These are phyloP conservation scores for Gamsiella multidivaricata DNA, from an alignment of 192 early-diverging fungal species.

Conservation along the genomic window DNA sequence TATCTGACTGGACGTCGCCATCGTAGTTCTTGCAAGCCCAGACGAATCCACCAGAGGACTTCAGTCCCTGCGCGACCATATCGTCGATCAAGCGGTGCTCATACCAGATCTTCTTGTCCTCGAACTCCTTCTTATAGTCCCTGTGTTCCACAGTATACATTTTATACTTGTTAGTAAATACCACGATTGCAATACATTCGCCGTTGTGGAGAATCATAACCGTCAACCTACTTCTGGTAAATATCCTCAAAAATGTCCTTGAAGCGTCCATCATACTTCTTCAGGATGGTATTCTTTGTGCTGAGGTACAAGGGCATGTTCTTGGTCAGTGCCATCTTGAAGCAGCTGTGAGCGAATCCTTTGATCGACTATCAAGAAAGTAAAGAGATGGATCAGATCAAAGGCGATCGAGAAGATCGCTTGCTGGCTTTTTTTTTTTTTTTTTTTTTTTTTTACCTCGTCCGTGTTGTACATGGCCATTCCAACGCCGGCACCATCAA, in stretches of 20 bases:
- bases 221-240: slow-evolving; percentile 70
- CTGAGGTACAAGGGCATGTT: slow-evolving; percentile 96
- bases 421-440: slow-evolving; percentile 2
- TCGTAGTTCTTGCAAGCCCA: slow-evolving; percentile 97
- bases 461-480: slow-evolving; percentile 97
- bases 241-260: slow-evolving; percentile 97
- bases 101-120: slow-evolving; percentile 90
- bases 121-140: slow-evolving; percentile 86
- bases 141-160: slow-evolving; percentile 14
- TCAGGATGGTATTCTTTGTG: slow-evolving; percentile 98
- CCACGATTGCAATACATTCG: background rate
- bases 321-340: slow-evolving; percentile 91
- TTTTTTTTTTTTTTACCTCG: slow-evolving; percentile 52
- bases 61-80: slow-evolving; percentile 96
- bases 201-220: background rate
- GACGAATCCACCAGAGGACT: slow-evolving; percentile 92
- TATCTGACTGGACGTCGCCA: slow-evolving; percentile 94
- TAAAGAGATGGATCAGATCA: background rate
- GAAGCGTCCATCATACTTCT: slow-evolving; percentile 97
- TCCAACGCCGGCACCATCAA: slow-evolving; percentile 85
- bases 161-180: too few species aligned
- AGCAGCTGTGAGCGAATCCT: slow-evolving; percentile 95
- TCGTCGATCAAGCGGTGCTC: slow-evolving; percentile 98
- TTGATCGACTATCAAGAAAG: slow-evolving; percentile 87
- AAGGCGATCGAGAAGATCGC: background rate